These are phyloP conservation scores for Phylloporus scabripes DNA, from an alignment of 768 basidiomycete species.

Conservation along the genomic window DNA sequence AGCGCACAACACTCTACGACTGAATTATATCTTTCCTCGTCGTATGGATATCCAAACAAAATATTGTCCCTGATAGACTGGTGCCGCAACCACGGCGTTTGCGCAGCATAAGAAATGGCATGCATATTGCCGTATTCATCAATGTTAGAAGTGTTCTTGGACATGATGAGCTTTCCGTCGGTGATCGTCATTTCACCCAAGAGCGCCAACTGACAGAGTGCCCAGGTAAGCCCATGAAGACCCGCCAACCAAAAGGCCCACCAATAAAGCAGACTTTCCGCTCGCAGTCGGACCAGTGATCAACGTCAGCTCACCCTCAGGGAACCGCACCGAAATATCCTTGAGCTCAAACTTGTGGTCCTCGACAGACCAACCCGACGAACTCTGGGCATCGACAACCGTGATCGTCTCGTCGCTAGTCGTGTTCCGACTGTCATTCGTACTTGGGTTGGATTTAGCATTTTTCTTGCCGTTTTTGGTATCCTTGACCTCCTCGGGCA, in stretches of 20 bases:
- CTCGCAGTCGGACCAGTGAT: slow-evolving; percentile 45
- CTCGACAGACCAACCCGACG: slow-evolving; percentile 13
- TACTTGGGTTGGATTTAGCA: background rate
- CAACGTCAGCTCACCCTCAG: slow-evolving; percentile 41
- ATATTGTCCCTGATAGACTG: slow-evolving; percentile 79
- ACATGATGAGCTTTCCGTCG: slow-evolving; percentile 35
- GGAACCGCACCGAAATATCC: slow-evolving; percentile 44
- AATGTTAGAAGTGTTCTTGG: slow-evolving; percentile 46
- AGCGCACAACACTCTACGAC: slow-evolving; percentile 87
- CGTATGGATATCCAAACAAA: slow-evolving; percentile 64
- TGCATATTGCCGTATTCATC: slow-evolving; percentile 60
- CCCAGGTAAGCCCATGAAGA: background rate
- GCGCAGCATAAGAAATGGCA: slow-evolving; percentile 65
- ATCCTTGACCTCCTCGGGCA: slow-evolving; percentile 33
- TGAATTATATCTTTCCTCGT: slow-evolving; percentile 65
- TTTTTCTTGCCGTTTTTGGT: slow-evolving; percentile 15
- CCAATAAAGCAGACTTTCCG: slow-evolving; percentile 46
- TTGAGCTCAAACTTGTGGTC: slow-evolving; percentile 38
- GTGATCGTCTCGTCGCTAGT: slow-evolving; percentile 10
- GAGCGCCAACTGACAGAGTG: slow-evolving; percentile 25
- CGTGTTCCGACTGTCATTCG: background rate
- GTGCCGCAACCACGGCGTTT: slow-evolving; percentile 65
- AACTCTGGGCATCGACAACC: slow-evolving; percentile 12
- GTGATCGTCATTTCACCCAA: slow-evolving; percentile 37
- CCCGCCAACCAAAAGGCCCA: slow-evolving; percentile 10